These are phyloP conservation scores for Hyphodiscus sp. DNA, from an alignment of 2,329 filamentous ascomycete species.

Conservation along the genomic window DNA sequence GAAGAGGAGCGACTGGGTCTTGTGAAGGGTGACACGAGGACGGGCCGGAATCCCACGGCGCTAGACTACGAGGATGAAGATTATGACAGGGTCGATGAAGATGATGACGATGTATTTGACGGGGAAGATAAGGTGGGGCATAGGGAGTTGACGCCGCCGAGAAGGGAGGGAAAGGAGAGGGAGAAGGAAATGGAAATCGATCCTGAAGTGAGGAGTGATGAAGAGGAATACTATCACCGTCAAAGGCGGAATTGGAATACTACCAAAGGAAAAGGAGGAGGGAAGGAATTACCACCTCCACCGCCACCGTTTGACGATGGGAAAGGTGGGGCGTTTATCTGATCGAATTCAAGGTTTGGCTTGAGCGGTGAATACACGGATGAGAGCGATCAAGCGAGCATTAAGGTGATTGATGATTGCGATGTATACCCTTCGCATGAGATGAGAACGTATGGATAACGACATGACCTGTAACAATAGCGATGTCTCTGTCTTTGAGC, in stretches of 20 bases:
- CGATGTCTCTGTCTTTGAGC: no score
- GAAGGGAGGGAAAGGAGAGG: slow-evolving; percentile 4
- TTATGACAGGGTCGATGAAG: slow-evolving; percentile 18
- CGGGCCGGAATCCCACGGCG: slow-evolving; percentile 8
- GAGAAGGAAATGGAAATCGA: slow-evolving; percentile 2
- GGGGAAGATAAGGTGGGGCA: slow-evolving; percentile 7
- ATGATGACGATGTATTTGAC: not conserved
- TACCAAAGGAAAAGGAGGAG: not conserved
- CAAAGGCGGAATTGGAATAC: slow-evolving; percentile 15
- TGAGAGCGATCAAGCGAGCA: no score
- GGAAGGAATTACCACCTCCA: slow-evolving; percentile 1
- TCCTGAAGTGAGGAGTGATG: slow-evolving; percentile 1
- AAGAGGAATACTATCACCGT: slow-evolving; percentile 13
- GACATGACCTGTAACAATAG: no score
- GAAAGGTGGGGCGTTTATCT: slow-evolving; percentile 7
- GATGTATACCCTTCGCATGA: no score
- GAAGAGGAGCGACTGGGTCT: slow-evolving; percentile 81
- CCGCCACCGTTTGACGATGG: slow-evolving; percentile 9
- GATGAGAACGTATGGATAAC: no score
- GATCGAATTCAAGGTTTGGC: not conserved
- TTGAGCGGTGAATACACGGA: no score
- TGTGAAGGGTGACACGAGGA: slow-evolving; percentile 62
- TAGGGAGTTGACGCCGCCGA: slow-evolving; percentile 18
- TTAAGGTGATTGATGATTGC: no score
- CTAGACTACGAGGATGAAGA: slow-evolving; percentile 19